phyloP scores from a whole-genome alignment of 2,329 filamentous ascomycete species.

The Aspergillus candidus region DNA sequence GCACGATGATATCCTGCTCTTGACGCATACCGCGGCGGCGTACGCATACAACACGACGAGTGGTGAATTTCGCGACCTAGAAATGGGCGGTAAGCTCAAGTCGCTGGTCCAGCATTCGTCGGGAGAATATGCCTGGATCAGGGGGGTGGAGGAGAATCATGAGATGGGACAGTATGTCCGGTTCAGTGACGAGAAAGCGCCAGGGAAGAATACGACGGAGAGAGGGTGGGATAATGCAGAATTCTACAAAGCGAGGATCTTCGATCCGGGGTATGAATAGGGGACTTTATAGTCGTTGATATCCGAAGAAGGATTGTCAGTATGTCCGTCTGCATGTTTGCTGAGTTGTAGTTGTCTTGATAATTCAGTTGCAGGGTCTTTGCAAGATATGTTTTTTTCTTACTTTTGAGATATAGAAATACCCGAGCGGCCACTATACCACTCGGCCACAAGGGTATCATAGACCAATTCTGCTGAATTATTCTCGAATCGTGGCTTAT shows the following conservation, averaged over 20 bases:
- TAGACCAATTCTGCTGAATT: no score
- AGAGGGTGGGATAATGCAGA: slow-evolving; percentile 10
- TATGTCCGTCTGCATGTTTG: no score
- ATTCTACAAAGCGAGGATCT: slow-evolving; percentile 16
- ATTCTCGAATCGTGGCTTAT: no score
- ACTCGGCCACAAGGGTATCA: no score
- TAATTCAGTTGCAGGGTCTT: background rate
- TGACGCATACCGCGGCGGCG: slow-evolving; percentile 13
- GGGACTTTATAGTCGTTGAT: no score
- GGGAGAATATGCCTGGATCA: slow-evolving; percentile 16
- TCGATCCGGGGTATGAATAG: slow-evolving; percentile 9
- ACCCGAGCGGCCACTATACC: no score
- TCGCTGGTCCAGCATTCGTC: slow-evolving; percentile 11
- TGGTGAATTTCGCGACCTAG: slow-evolving; percentile 9
- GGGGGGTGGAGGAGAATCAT: slow-evolving; percentile 4
- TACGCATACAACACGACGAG: slow-evolving; percentile 11
- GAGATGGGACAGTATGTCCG: slow-evolving; percentile 16
- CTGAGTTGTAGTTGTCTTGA: background rate
- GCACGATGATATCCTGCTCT: slow-evolving; percentile 10
- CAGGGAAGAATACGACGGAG: slow-evolving; percentile 4
- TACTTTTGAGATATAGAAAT: no score
- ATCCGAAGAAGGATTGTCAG: no score
- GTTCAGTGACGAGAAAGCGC: slow-evolving; percentile 5
- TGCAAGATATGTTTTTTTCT: background rate
- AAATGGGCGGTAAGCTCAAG: slow-evolving; percentile 9